These are phyloP conservation scores for Nothomitra cinnamomea DNA, from an alignment of 2,329 filamentous ascomycete species.

Conservation along the genomic window DNA sequence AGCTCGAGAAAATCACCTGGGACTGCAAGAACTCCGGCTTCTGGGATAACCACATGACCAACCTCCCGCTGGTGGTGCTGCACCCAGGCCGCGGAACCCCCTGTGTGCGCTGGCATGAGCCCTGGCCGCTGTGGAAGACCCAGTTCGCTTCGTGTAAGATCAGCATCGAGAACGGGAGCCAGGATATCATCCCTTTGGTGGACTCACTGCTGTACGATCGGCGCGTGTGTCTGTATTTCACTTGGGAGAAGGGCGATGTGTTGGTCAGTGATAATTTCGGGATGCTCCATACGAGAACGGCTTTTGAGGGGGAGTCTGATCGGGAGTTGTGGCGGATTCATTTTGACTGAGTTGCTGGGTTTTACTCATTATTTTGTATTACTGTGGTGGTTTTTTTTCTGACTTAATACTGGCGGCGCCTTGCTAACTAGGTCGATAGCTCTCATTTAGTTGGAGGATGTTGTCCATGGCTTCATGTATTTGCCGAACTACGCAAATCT, in stretches of 20 bases:
- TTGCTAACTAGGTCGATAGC: too few relatives aligned
- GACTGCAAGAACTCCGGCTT: constrained; percentile 3
- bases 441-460: too few relatives aligned
- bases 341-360: too few relatives aligned
- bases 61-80: constrained; percentile 6
- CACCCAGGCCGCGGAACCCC: constrained; percentile 1
- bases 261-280: constrained; percentile 4
- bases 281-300: constrained; percentile 6
- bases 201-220: constrained; percentile 21
- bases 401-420: too few relatives aligned
- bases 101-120: constrained; percentile 7
- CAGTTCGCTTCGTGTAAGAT: constrained; percentile 15
- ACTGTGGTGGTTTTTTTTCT: too few relatives aligned
- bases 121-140: constrained; percentile 4
- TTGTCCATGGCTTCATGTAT: too few relatives aligned
- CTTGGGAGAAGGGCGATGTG: constrained; percentile 5
- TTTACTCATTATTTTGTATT: too few relatives aligned
- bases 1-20: constrained; percentile 1
- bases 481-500: too few relatives aligned
- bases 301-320: background rate
- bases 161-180: constrained; percentile 26
- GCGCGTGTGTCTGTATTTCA: constrained; percentile 7
- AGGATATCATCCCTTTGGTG: constrained; percentile 22
- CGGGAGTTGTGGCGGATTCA: constrained; percentile 7
- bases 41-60: constrained; percentile 4